Conservation (phyloP, 176 grass and related monocot species). For the Eleusine coracana region DNA sequence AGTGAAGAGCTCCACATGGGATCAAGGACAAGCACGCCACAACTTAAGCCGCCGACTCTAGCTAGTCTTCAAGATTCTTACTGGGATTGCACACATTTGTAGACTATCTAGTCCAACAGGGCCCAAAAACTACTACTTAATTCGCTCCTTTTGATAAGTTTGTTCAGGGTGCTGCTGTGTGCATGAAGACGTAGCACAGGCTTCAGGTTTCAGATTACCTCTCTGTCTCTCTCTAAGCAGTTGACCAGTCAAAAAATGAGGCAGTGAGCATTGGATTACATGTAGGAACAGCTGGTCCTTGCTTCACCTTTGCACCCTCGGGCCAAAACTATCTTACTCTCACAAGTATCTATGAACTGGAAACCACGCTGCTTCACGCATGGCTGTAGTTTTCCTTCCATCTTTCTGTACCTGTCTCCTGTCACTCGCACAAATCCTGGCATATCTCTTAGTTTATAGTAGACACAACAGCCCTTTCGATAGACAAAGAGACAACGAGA, state of each 20-base stretch:
- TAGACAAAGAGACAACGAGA: conserved; percentile 46
- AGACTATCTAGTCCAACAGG: conserved; percentile 49
- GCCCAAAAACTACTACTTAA: conserved; percentile 53
- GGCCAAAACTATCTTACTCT: conserved; percentile 43
- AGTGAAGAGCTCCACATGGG: conserved; percentile 59
- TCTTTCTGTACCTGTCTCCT: conserved; percentile 49
- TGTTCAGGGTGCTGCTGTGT: conserved; percentile 38
- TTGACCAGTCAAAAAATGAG: conserved; percentile 68
- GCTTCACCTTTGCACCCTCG: conserved; percentile 39
- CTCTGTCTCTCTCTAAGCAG: conserved; percentile 33
- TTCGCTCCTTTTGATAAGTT: conserved; percentile 71
- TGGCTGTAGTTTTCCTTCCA: conserved; percentile 38
- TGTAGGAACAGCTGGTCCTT: conserved; percentile 44
- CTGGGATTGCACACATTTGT: conserved; percentile 61
- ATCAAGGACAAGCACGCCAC: conserved; percentile 54
- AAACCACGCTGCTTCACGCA: conserved; percentile 51
- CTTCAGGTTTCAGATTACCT: conserved; percentile 26
- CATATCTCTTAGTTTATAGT: conserved; percentile 42
- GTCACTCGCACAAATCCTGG: conserved; percentile 43
- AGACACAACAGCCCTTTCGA: conserved; percentile 24
- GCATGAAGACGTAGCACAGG: conserved; percentile 30
- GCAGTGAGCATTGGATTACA: conserved; percentile 35
- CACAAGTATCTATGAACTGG: conserved; percentile 53
- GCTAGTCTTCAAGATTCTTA: conserved; percentile 57
- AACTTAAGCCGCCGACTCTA: conserved; percentile 39